These are phyloP conservation scores for Dictyostelium citrinum DNA, from an alignment of 78 protist species.

Conservation along the genomic window DNA sequence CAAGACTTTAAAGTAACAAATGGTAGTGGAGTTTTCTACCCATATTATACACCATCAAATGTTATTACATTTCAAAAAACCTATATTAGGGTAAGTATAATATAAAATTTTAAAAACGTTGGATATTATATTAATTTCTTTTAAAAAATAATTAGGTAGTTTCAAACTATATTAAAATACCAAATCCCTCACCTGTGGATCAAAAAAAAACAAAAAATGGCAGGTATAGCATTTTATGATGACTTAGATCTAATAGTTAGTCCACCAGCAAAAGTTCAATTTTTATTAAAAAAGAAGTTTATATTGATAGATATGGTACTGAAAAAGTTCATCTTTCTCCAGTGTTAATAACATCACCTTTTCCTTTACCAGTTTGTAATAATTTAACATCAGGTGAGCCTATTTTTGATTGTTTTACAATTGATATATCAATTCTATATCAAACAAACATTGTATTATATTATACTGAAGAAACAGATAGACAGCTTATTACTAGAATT, in stretches of 20 bases:
- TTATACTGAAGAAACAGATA: neutral
- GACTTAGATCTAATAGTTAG: neutral
- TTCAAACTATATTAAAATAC: neutral
- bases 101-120: too few species aligned
- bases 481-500: neutral
- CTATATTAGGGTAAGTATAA: neutral
- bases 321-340: neutral
- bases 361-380: neutral
- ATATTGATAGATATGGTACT: neutral
- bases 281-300: neutral
- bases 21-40: neutral
- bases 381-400: neutral
- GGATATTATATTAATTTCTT: too few species aligned
- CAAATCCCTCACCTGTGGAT: neutral
- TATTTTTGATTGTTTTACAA: neutral
- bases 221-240: neutral
- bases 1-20: neutral
- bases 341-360: neutral
- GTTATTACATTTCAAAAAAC: neutral
- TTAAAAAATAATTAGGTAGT: too few species aligned
- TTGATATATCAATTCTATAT: neutral
- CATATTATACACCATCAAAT: neutral
- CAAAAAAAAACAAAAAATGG: neutral
- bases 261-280: neutral
- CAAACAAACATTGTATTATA: neutral